Evolutionary conservation across 176 grass and related monocot species (phyloP).

Genomic region (Guadua angustifolia): DNA sequence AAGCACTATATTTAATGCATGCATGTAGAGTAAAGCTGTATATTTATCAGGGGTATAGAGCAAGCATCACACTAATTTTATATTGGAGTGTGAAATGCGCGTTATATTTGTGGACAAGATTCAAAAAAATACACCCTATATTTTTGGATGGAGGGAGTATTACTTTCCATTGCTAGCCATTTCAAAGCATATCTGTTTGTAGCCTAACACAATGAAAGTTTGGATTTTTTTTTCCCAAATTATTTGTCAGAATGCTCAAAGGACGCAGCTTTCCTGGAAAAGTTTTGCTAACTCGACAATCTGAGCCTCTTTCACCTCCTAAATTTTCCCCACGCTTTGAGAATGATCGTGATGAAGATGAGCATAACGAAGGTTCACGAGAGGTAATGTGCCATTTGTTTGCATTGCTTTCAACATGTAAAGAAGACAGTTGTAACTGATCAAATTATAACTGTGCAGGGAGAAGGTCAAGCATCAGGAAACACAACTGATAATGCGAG

Average conservation of each 20-base stretch:
- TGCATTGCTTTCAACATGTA: constrained; percentile 33
- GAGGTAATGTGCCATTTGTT: constrained; percentile 54
- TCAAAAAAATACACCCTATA: too few relatives aligned
- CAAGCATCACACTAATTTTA: too few relatives aligned
- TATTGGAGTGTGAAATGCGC: too few relatives aligned
- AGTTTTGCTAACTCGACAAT: constrained; percentile 71
- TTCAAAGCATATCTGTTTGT: neutral
- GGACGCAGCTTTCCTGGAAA: constrained; percentile 93
- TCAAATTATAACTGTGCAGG: constrained; percentile 42
- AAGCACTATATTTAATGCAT: too few relatives aligned
- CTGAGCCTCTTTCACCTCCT: constrained; percentile 66
- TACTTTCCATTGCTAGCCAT: neutral
- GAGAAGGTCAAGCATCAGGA: constrained; percentile 53
- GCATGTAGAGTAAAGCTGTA: too few relatives aligned
- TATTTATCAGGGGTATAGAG: too few relatives aligned
- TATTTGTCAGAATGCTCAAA: constrained; percentile 75
- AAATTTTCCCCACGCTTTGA: constrained; percentile 56
- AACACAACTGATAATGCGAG: constrained; percentile 43
- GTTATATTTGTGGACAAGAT: too few relatives aligned
- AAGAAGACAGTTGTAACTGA: neutral
- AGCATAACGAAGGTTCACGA: constrained; percentile 50
- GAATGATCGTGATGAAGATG: constrained; percentile 59
- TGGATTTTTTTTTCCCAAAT: neutral
- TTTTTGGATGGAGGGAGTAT: too few relatives aligned
- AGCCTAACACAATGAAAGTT: constrained; percentile 5